These are phyloP conservation scores for Dimargaris cristalligena DNA, from an alignment of 192 early-diverging fungal genomes.

Conservation along the genomic window DNA sequence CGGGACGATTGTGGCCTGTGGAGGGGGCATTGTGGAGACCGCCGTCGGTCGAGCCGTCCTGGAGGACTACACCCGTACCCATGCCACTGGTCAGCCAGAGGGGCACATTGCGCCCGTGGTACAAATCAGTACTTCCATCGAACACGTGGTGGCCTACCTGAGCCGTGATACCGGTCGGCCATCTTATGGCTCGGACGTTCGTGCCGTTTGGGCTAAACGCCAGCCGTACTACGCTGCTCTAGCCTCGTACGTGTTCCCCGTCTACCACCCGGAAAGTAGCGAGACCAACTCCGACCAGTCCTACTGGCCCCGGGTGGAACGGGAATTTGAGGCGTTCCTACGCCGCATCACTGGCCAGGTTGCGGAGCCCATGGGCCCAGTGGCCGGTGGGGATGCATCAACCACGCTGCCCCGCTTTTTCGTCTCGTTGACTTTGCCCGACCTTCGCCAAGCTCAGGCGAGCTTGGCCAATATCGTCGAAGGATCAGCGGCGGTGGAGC, in stretches of 20 bases:
- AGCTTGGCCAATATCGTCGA: slow-evolving; percentile 43
- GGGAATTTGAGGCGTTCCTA: slow-evolving; percentile 56
- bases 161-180: slow-evolving; percentile 68
- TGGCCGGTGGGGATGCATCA: slow-evolving; percentile 15
- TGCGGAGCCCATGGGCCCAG: slow-evolving; percentile 15
- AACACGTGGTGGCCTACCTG: slow-evolving; percentile 65
- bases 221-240: slow-evolving; percentile 56
- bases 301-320: slow-evolving; percentile 56
- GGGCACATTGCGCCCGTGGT: slow-evolving; percentile 45
- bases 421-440: slow-evolving; percentile 67
- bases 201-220: slow-evolving; percentile 63
- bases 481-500: slow-evolving; percentile 79
- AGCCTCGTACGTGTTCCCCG: slow-evolving; percentile 70
- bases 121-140: slow-evolving; percentile 42
- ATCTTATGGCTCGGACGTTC: slow-evolving; percentile 62
- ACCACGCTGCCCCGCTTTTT: slow-evolving; percentile 48
- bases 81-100: slow-evolving; percentile 38
- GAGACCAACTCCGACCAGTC: slow-evolving; percentile 16
- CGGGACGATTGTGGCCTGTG: slow-evolving; percentile 69
- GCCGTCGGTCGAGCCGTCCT: slow-evolving; percentile 46
- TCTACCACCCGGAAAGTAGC: slow-evolving; percentile 26
- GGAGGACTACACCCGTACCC: slow-evolving; percentile 41
- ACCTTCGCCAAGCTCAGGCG: slow-evolving; percentile 33
- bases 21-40: slow-evolving; percentile 88
- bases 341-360: slow-evolving; percentile 38